Evolutionary conservation across 176 grass and related monocot species (phyloP).

Genomic region (Musa schizocarpa): DNA sequence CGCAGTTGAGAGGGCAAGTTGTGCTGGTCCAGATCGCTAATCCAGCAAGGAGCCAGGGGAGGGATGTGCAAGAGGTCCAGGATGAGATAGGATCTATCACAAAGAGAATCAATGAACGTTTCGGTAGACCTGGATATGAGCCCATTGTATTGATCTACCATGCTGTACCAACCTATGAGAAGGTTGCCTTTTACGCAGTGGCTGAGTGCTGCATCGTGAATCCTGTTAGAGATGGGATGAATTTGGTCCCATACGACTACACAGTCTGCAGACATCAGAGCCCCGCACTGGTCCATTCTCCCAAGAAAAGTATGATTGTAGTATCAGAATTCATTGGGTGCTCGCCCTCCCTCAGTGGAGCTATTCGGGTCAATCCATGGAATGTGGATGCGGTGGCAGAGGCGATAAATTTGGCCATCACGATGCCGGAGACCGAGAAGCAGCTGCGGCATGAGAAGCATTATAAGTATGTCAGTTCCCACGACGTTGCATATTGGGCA

Average conservation of each 20-base stretch:
- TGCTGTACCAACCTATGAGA: conserved; percentile 36
- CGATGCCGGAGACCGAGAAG: conserved; percentile 21
- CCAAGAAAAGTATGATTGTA: conserved; percentile 37
- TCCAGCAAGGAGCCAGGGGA: conserved; percentile 36
- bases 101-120: conserved; percentile 39
- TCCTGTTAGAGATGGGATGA: conserved; percentile 49
- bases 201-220: conserved; percentile 55
- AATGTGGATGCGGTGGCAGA: conserved; percentile 40
- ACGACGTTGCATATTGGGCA: conserved; percentile 49
- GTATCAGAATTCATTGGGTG: conserved; percentile 62
- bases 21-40: conserved; percentile 52
- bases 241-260: conserved; percentile 44
- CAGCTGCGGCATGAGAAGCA: conserved; percentile 53
- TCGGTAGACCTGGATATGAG: conserved; percentile 29
- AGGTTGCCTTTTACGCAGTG: conserved; percentile 44
- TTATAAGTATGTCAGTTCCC: conserved; percentile 48
- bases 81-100: conserved; percentile 31
- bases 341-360: conserved; percentile 50
- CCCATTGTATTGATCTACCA: conserved; percentile 40
- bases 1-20: conserved; percentile 22
- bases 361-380: conserved; percentile 53
- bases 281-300: not conserved
- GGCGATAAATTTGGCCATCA: conserved; percentile 30
- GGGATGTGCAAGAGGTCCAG: conserved; percentile 37
- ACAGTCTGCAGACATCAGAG: conserved; percentile 41